Conservation (phyloP, 495 filamentous ascomycete species). For the Neurospora sp. region DNA sequence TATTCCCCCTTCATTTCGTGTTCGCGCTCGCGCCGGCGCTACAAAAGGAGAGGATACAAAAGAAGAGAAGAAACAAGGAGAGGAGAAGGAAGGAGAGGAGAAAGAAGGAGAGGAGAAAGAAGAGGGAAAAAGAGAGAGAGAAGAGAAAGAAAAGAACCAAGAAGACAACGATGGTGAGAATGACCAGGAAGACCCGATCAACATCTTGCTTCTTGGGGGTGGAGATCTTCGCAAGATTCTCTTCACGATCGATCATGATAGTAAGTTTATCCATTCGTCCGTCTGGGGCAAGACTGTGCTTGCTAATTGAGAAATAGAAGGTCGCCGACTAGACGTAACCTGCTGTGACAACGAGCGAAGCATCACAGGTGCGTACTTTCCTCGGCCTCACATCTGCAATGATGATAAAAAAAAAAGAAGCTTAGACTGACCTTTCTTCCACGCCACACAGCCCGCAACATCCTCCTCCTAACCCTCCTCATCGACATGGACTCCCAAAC, state of each 20-base stretch:
- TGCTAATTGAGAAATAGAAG: neutral
- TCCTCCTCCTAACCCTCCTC: constrained; percentile 19
- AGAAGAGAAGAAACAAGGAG: neutral
- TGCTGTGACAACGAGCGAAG: constrained; percentile 18
- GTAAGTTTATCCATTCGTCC: neutral
- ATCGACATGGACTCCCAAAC: constrained; percentile 5
- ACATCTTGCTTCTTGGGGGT: constrained; percentile 25
- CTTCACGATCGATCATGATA: constrained; percentile 18
- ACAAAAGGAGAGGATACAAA: neutral
- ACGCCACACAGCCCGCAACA: constrained; percentile 16
- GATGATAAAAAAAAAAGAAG: neutral
- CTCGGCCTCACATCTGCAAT: neutral
- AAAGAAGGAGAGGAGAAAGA: neutral
- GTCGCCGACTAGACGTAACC: constrained; percentile 22
- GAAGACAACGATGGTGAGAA: neutral
- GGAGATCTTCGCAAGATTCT: constrained; percentile 24
- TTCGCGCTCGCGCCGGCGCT: neutral
- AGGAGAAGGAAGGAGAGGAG: neutral
- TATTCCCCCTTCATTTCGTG: constrained; percentile 11
- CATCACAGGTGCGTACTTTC: constrained; percentile 14
- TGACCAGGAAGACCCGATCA: neutral
- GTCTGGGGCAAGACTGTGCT: neutral
- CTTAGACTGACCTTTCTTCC: neutral
- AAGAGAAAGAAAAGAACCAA: neutral
- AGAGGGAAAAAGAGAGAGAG: neutral